A percentile compares a stretch with the other conserved stretches of the same genome.
These are phyloP conservation scores for Scytalidium sp. DNA, from an alignment of 2,329 filamentous ascomycete genomes.

Conservation along the genomic window DNA sequence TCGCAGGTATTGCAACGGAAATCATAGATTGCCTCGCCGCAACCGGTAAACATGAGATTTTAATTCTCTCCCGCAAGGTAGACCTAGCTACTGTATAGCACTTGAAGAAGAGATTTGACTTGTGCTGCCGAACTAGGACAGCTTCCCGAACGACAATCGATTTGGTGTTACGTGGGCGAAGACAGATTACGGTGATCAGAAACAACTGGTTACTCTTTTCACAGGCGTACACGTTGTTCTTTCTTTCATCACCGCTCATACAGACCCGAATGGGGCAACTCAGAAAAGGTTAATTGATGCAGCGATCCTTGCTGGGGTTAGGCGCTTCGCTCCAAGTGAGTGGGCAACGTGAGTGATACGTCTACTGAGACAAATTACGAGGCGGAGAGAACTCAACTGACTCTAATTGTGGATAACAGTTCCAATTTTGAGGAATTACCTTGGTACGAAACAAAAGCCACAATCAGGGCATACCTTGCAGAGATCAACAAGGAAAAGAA, in stretches of 20 bases:
- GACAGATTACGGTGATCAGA: constrained; percentile 40
- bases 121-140: constrained; percentile 5
- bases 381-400: background rate
- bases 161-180: constrained; percentile 35
- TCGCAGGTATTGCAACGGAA: constrained; percentile 48
- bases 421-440: constrained; percentile 33
- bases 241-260: constrained; percentile 38
- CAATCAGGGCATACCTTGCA: constrained; percentile 43
- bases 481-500: constrained; percentile 40
- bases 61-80: constrained; percentile 33
- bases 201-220: constrained; percentile 33
- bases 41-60: constrained; percentile 48
- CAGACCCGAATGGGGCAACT: constrained; percentile 11
- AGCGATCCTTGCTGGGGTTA: constrained; percentile 28
- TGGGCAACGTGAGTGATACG: constrained; percentile 29
- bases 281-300: constrained; percentile 33
- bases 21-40: constrained; percentile 47
- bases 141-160: background rate
- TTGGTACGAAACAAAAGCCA: constrained; percentile 47
- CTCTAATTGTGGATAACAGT: constrained; percentile 15
- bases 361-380: background rate
- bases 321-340: constrained; percentile 32
- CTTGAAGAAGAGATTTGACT: background rate
- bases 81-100: background rate
- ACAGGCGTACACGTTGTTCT: constrained; percentile 47